Percentiles rank a stretch among this genome's conserved stretches.
Evolutionary conservation across 768 basidiomycete genomes (phyloP).

Genomic region (Leccinellum luteum): DNA sequence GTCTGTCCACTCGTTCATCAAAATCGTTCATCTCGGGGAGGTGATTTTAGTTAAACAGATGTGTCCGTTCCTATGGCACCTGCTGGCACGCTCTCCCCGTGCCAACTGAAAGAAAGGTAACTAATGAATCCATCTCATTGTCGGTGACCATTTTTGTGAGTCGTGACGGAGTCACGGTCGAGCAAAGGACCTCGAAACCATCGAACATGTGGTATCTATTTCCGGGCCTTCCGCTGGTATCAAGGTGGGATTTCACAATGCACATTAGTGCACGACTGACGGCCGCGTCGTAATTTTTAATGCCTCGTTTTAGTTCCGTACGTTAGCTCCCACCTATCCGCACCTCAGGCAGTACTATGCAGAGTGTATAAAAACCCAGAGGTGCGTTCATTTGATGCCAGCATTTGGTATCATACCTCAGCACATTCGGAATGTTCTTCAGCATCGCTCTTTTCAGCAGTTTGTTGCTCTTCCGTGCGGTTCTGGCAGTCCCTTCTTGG

Average conservation of each 20-base stretch:
- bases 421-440: slow-evolving; percentile 1
- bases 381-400: not conserved
- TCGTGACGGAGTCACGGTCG: too few relatives aligned
- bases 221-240: not conserved
- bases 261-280: not conserved
- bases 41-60: not conserved
- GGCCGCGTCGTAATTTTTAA: not conserved
- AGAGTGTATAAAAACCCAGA: not conserved
- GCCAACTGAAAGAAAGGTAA: not conserved
- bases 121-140: not conserved
- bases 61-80: not conserved
- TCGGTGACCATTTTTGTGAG: not conserved
- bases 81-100: not conserved
- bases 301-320: not conserved
- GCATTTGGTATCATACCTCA: not conserved
- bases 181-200: not conserved
- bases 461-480: not conserved
- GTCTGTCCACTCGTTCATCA: not conserved
- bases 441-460: not conserved
- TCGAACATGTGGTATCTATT: not conserved
- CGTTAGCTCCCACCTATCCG: not conserved
- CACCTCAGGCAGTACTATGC: not conserved
- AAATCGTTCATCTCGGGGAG: not conserved
- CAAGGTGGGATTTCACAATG: not conserved
- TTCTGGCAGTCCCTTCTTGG: slow-evolving; percentile 1